Percentiles rank a stretch among this genome's conserved stretches.
phyloP scores from a whole-genome alignment of 1,284 basidiomycete genomes.

The Fomitopsis palustris region DNA sequence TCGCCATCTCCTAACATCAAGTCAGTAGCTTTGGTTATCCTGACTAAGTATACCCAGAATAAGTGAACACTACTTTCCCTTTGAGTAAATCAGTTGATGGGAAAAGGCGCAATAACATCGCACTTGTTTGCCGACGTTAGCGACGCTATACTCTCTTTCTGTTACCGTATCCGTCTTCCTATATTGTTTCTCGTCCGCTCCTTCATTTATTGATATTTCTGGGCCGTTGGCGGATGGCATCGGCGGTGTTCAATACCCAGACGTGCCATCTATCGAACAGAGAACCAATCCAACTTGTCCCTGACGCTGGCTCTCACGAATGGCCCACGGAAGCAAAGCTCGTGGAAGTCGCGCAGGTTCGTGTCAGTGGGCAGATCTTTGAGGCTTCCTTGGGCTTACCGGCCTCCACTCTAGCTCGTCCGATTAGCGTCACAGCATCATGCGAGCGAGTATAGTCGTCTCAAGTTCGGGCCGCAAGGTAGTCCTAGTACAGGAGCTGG shows the following conservation, averaged over 20 bases:
- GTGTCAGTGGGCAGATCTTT: background rate
- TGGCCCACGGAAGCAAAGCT: background rate
- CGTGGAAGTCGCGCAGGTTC: background rate
- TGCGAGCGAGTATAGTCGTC: slow-evolving; percentile 68
- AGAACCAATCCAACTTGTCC: background rate
- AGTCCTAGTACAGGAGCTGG: slow-evolving; percentile 9
- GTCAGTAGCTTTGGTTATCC: background rate
- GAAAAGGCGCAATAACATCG: background rate
- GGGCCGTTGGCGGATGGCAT: background rate
- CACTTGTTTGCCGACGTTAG: background rate
- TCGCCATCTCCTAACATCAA: no score
- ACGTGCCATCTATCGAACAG: background rate
- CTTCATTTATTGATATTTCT: background rate
- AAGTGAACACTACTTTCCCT: background rate
- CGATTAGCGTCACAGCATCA: slow-evolving; percentile 79
- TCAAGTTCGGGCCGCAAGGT: slow-evolving; percentile 76
- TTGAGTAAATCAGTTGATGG: background rate
- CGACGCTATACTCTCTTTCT: background rate
- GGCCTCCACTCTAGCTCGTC: slow-evolving; percentile 43
- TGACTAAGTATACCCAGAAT: background rate
- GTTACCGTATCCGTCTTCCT: background rate
- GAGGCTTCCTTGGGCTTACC: no score
- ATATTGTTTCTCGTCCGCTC: background rate
- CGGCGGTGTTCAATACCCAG: background rate
- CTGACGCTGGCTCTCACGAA: background rate